A percentile compares a stretch with the other conserved stretches of the same genome.
These are phyloP conservation scores for Fusarium newnesense DNA, from an alignment of 2,329 filamentous ascomycete genomes.

Conservation along the genomic window DNA sequence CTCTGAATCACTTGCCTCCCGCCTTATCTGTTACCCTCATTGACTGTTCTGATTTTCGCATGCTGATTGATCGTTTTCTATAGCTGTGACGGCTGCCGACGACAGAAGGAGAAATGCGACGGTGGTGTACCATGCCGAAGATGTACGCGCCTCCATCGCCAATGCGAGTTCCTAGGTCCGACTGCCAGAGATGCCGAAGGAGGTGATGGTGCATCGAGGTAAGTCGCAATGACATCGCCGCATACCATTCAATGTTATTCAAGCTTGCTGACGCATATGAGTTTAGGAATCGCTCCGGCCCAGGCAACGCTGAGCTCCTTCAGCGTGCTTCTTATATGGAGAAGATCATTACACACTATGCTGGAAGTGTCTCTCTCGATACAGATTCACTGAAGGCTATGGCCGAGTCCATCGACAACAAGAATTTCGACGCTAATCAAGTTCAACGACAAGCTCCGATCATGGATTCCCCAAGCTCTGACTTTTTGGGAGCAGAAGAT, in stretches of 20 bases:
- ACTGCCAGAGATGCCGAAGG: constrained; percentile 45
- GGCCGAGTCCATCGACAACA: constrained; percentile 55
- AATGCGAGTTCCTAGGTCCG: constrained; percentile 59
- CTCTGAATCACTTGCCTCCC: background rate
- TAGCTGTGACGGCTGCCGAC: constrained; percentile 65
- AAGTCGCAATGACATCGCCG: background rate
- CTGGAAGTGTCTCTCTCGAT: constrained; percentile 52
- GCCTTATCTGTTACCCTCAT: background rate
- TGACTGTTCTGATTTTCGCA: background rate
- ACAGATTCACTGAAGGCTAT: constrained; percentile 51
- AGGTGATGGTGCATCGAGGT: constrained; percentile 40
- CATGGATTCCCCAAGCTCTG: constrained; percentile 40
- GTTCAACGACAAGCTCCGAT: constrained; percentile 32
- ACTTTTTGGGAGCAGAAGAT: constrained; percentile 47
- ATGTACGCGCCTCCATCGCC: constrained; percentile 61
- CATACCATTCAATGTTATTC: background rate
- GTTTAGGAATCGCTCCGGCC: constrained; percentile 38
- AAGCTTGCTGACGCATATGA: constrained; percentile 19
- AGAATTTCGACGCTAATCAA: constrained; percentile 32
- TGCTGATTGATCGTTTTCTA: constrained; percentile 16
- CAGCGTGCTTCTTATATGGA: constrained; percentile 53
- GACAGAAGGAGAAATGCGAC: constrained; percentile 67
- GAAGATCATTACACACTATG: constrained; percentile 58
- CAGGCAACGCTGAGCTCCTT: constrained; percentile 39
- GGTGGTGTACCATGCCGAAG: constrained; percentile 64